Base-by-base conservation (phyloP, 2,329 filamentous ascomycete genomes). In the Ophiobolus disseminans region DNA sequence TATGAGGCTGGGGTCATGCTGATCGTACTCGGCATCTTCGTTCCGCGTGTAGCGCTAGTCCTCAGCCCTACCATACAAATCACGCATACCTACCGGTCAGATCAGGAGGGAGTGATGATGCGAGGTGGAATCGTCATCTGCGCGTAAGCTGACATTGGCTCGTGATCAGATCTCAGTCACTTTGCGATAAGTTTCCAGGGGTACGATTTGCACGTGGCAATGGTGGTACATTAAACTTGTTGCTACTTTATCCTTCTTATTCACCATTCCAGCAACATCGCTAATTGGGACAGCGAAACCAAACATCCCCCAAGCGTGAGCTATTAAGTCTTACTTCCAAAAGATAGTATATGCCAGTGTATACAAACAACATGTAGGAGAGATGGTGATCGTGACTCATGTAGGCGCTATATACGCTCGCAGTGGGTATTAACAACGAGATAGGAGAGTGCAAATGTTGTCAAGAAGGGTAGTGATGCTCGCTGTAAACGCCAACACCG, bases 291-390 rank as follows among this genome's bases (percentile, higher is more conserved):
- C 34, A 10, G 25, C 20, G 35, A 30, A 39, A 19, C 30, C n/a
- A 42, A 22, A 10, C 14, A 16, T 36, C 39, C 53, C 53, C 49
- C 47, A 26, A 58, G 59, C 64, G 55, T 61, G 63, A 61, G 65
- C 65, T 53, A 66, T 70, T 65, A 67, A 45, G 45, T 71, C 63
- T 66, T 45, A 55, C 55, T 57, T 48, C 41, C 49, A 42, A 58
- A 50, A 41, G 48, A 46, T 37, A 30, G 25, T 28, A 34, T 61
- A 55, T 53, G 26, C n/a, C n/a, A n/a, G n/a, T n/a, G n/a, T n/a
- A n/a, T n/a, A n/a, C n/a, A n/a, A n/a, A n/a, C n/a, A n/a, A n/a
- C n/a, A 43, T 35, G 53, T 45, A 35, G 43, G 41, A 47, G 40
- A 48, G 40, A 38, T 37, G 20, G 31, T 45, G 39, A 55, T 67